A percentile compares a stretch with the other conserved stretches of the same genome.
Conservation (phyloP, 345 rosid genomes). For the Moricandia moricandioides region DNA sequence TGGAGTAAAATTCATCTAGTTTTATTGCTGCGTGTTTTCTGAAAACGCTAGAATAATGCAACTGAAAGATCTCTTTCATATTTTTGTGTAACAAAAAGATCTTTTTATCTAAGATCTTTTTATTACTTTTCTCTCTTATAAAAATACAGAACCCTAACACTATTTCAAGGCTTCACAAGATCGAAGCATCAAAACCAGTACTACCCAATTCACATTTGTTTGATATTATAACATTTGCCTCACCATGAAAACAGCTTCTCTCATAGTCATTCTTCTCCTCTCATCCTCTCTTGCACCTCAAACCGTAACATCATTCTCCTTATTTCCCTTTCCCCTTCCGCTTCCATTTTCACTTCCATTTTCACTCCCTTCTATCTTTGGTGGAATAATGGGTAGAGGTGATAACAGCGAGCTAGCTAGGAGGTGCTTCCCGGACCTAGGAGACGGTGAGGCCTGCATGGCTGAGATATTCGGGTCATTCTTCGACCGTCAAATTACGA, state of each 20-base stretch:
- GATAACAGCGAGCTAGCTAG: neutral
- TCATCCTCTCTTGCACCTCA: neutral
- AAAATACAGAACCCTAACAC: neutral
- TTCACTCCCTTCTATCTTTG: conserved; percentile 12
- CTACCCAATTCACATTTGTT: neutral
- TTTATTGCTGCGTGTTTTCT: neutral
- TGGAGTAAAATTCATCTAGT: neutral
- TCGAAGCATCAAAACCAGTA: conserved; percentile 1
- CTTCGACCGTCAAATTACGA: neutral
- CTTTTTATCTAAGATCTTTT: neutral
- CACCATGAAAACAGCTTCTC: conserved; percentile 2
- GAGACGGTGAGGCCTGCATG: conserved; percentile 27
- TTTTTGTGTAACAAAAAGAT: neutral
- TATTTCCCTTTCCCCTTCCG: neutral
- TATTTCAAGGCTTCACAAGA: neutral
- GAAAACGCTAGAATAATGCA: neutral
- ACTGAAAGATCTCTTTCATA: neutral
- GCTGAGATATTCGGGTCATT: conserved; percentile 22
- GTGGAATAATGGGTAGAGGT: conserved; percentile 3
- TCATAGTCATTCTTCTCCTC: conserved; percentile 12
- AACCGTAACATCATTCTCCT: conserved; percentile 4
- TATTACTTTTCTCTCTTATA: neutral
- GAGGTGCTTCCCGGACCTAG: conserved; percentile 28
- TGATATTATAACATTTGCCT: neutral
- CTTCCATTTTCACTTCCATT: conserved; percentile 6